Base-by-base conservation (phyloP, 2,329 filamentous ascomycete species). In the Ceratocystis alfenasii region DNA sequence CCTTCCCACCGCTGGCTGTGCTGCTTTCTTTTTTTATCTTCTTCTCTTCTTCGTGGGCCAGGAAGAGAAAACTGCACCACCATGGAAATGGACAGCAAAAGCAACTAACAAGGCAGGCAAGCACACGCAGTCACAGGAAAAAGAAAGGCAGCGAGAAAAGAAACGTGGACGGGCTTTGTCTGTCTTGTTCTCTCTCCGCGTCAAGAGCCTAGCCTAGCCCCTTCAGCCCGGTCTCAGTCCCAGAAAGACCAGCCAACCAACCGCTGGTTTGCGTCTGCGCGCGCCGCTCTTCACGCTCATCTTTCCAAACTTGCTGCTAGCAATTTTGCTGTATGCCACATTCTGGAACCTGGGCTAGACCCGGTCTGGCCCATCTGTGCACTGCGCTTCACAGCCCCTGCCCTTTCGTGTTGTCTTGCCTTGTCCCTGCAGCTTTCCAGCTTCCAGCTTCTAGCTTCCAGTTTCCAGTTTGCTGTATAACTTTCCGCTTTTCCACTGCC, bases 271-370 rank as follows among this genome's bases (percentile, higher is more conserved):
- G 15, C 20, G n/a, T 6, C 46, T 50, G 46, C 46, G 10, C 46
- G 12, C n/a, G 10, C 46, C 5, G n/a, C n/a, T 50, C 25, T 28
- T 33, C 25, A 17, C 15, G 3, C 28, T 33, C 22, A 12, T 25
- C 20, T 12, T 53, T n/a, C 36, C 36, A 41, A 4, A 41, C 36
- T 4, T 41, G 8, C 36, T 41, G 6, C 20, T 20, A 48, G 20
- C 8, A 25, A 53, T 53, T 25, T 41, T 12, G 48, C 20, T 53
- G 48, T 53, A 25, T 25, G 48, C 48, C 48, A 53, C 53, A 30
- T 59, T 59, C 53, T 59, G 53, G 53, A 59, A 59, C 53, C 53
- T 17, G 53, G 53, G 25, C 53, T 59, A 59, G 53, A 20, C 53
- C 53, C 10, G 53, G 25, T 41, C 53, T 33, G 53, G 53, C 53